These are phyloP conservation scores for Yamadazyma songkhlaensis DNA, from an alignment of 1,139 yeast species.

Conservation along the genomic window DNA sequence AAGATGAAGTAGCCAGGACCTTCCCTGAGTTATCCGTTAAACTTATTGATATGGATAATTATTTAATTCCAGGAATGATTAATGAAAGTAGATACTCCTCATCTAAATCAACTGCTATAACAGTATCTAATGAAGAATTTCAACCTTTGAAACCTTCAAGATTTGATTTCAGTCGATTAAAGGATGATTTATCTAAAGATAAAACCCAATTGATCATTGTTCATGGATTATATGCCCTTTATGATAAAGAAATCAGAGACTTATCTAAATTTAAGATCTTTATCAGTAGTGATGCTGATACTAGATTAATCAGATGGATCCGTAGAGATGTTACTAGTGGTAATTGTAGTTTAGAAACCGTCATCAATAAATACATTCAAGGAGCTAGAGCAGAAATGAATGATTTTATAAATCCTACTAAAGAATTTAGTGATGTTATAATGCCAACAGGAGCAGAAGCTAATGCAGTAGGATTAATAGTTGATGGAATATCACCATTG, in stretches of 20 bases:
- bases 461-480: conserved; percentile 61
- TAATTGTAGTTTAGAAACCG: conserved; percentile 35
- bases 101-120: conserved; percentile 31
- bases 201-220: conserved; percentile 50
- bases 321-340: conserved; percentile 35
- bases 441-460: conserved; percentile 72
- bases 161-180: conserved; percentile 30
- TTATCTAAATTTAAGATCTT: conserved; percentile 68
- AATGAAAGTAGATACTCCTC: conserved; percentile 17
- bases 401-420: conserved; percentile 71
- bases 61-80: conserved; percentile 13
- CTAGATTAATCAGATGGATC: conserved; percentile 76
- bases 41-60: conserved; percentile 41
- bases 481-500: conserved; percentile 62
- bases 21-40: conserved; percentile 24
- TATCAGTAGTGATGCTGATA: conserved; percentile 85
- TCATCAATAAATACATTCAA: conserved; percentile 60
- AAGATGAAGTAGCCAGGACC: conserved; percentile 22
- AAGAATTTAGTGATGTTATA: conserved; percentile 76
- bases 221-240: conserved; percentile 80
- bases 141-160: conserved; percentile 39
- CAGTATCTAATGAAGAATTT: conserved; percentile 15
- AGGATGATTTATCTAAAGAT: conserved; percentile 11
- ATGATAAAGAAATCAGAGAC: conserved; percentile 56
- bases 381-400: conserved; percentile 76